Percentiles rank a stretch among this genome's conserved stretches.
phyloP scores from a whole-genome alignment of 2,329 filamentous ascomycete genomes.

The Fusarium temperatum region DNA sequence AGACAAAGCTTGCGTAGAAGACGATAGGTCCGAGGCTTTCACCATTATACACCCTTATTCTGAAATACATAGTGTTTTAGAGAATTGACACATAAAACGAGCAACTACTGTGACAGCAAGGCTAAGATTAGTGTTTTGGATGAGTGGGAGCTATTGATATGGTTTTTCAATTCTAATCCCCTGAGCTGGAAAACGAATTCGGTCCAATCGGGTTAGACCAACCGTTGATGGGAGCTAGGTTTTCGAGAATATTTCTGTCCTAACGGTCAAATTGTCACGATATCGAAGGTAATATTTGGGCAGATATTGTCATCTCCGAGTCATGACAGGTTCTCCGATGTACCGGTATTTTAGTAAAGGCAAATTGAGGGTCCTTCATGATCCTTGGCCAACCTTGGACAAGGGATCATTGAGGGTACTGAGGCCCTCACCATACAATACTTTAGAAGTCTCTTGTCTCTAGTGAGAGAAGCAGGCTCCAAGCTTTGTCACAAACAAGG shows the following conservation, averaged over 20 bases:
- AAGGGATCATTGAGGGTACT: background rate
- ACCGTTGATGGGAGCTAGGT: background rate
- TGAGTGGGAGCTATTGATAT: background rate
- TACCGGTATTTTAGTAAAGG: background rate
- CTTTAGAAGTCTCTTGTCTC: background rate
- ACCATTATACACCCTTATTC: background rate
- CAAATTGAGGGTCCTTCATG: background rate
- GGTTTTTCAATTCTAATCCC: slow-evolving; percentile 5
- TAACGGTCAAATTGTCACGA: background rate
- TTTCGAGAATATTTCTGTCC: background rate
- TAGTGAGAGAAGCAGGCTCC: background rate
- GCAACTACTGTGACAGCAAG: background rate
- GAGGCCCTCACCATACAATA: background rate
- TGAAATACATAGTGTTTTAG: background rate
- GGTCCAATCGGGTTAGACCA: slow-evolving; percentile 11
- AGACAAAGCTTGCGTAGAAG: background rate
- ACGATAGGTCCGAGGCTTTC: background rate
- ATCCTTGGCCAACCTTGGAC: background rate
- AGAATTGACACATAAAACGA: background rate
- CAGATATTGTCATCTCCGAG: slow-evolving; percentile 23
- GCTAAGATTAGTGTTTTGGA: background rate
- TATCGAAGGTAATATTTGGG: background rate
- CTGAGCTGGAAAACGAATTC: background rate
- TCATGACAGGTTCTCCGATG: background rate
- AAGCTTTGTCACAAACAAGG: slow-evolving; percentile 11